Base-by-base conservation (phyloP, 2,329 filamentous ascomycete species). In the Cercospora sp. region DNA sequence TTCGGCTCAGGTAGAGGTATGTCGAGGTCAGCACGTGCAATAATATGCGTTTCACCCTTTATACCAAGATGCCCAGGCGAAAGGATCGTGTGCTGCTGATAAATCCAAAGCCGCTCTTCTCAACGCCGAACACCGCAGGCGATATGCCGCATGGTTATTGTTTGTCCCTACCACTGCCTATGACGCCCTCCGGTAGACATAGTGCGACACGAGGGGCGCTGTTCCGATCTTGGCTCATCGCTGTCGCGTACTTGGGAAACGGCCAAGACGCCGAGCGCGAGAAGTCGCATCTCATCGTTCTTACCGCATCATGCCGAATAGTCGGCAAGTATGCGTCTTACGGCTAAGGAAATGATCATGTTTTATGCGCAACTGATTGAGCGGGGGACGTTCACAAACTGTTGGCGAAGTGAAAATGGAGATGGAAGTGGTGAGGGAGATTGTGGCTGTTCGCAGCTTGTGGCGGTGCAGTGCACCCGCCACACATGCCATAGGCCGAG, bases 401-500 rank as follows among this genome's bases (percentile, higher is more conserved):
- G 48, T 55, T 26, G 12, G 3, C 20, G 18, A 23, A 51, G 18
- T 30, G 48, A 28, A 30, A 16, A 20, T 26, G 48, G 23, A 28
- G 2, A 16, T 28, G 23, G 13, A 26, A 13, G 20, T 28, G 48
- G 8, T 48, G 16, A 2, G 5, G 8, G 12, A 55, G 12, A 20
- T 23, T 59, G 28, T 31, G 55, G 55, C 55, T 18, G 30, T 3
- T 39, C 13, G 8, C 4, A n/a, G 5, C 3, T 10, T 10, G 55
- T 59, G 55, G 55, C 55, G 30, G 55, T 59, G 55, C 30, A 36
- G 18, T 18, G n/a, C 42, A 51, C 42, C 16, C 36, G 60, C 60
- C 60, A 51, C 60, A 53, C 16, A 3, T 42, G 18, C 70, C 1
- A n/a, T 16, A 70, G 33, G 26, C 77, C 71, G 6, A 83, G 75